These are phyloP conservation scores for Talaromyces trachyspermus DNA, from an alignment of 495 filamentous ascomycete genomes.

Conservation along the genomic window DNA sequence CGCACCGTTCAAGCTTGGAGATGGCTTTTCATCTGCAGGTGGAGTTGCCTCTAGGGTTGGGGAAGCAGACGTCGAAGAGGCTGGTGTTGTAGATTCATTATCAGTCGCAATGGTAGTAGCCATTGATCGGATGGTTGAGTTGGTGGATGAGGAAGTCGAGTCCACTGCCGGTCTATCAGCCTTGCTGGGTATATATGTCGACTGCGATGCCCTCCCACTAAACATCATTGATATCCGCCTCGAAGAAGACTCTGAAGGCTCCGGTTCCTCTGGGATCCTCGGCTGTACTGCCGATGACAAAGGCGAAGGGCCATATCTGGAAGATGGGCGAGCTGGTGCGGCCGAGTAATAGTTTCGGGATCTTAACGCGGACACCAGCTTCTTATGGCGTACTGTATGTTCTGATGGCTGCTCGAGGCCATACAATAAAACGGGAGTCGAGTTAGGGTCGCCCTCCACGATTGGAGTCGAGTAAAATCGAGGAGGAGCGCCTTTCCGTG, in stretches of 20 bases:
- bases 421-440: slow-evolving; percentile 31
- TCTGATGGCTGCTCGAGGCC: slow-evolving; percentile 26
- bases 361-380: background rate
- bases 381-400: background rate
- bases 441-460: slow-evolving; percentile 21
- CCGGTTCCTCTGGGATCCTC: background rate
- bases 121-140: slow-evolving; percentile 1
- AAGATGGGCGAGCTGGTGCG: slow-evolving; percentile 24
- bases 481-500: slow-evolving; percentile 6
- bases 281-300: background rate
- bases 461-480: slow-evolving; percentile 37
- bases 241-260: background rate
- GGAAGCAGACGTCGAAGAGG: background rate
- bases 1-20: background rate
- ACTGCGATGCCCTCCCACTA: background rate
- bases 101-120: background rate
- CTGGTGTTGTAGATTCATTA: background rate
- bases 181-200: too few species aligned
- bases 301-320: slow-evolving; percentile 15
- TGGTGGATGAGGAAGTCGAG: background rate
- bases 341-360: background rate
- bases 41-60: background rate
- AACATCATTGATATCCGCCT: slow-evolving; percentile 2
- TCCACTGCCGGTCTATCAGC: too few species aligned
- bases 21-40: background rate